Base-by-base conservation (phyloP, 495 filamentous ascomycete genomes). In the Hypoxylon lenormandii region DNA sequence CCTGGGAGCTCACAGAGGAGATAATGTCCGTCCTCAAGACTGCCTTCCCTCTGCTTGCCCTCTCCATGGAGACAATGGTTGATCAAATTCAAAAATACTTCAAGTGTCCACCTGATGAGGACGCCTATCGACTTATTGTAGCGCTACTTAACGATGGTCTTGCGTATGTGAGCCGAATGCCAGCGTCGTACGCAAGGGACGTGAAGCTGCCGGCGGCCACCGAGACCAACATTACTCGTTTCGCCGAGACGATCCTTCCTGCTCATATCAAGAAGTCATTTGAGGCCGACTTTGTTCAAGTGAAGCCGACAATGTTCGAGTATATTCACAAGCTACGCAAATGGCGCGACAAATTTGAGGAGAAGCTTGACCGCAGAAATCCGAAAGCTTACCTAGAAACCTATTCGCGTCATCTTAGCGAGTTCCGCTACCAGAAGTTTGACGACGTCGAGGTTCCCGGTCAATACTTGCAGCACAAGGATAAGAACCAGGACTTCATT, bases 21-120 rank as follows among this genome's bases (percentile, higher is more conserved):
- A 93, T 98, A 58, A 92, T 95, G 86, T 90, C 91, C 33, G 88
- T 90, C 26, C 87, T 99, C 47, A 97, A 98, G 82, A 97, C 94
- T 12, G 93, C 93, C 0, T 98, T 97, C 81, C 96, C 96, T 16
- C 83, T 99, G 38, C 88, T 99, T 63, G 94, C 95, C 3, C 81
- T 97, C 33, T 98, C 95, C 1, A 97, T 99, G 94, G 96, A 99
- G 80, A 96, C 94, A 0, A 98, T 99, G 94, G 93, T 97, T 28
- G 96, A 99, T 74, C 93, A 97, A 79, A 97, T 98, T 67, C 88
- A 91, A 77, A 97, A 97, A 84, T 90, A 98, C 78, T 98, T 98
- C 86, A 98, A 97, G 76, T 97, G 94, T 73, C 94, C 94, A 23
- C 94, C 94, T 0, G 96, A 99, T 70, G 96, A 99, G 74, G 96